Percentiles rank a stretch among this genome's conserved stretches.
These are phyloP conservation scores for Ophiostoma pallidulum DNA, from an alignment of 2,329 filamentous ascomycete species.

Conservation along the genomic window DNA sequence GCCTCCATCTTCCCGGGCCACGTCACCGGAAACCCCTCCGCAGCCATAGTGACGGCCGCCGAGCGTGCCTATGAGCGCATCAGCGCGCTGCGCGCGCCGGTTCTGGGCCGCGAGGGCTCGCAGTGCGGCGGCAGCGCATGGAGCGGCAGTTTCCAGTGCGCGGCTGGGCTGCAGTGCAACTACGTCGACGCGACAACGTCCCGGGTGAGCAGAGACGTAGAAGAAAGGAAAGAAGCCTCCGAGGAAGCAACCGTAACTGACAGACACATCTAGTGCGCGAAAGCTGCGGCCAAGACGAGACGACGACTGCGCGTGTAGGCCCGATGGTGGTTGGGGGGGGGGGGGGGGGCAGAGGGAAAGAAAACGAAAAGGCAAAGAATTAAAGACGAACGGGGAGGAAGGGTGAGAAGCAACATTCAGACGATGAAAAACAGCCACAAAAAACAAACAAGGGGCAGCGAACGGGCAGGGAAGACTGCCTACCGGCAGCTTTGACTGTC, in stretches of 20 bases:
- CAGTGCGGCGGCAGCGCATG: slow-evolving; percentile 13
- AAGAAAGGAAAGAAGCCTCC: too few relatives aligned
- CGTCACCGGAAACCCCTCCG: slow-evolving; percentile 48
- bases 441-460: too few relatives aligned
- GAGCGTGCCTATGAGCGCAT: slow-evolving; percentile 29
- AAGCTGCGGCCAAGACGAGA: background rate
- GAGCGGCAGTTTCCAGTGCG: slow-evolving; percentile 13
- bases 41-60: slow-evolving; percentile 48
- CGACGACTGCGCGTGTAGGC: slow-evolving; percentile 3
- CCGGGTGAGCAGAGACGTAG: too few relatives aligned
- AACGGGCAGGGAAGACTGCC: too few relatives aligned
- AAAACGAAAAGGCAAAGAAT: too few relatives aligned
- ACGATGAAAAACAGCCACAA: background rate
- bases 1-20: slow-evolving; percentile 49
- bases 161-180: slow-evolving; percentile 5
- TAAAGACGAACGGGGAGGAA: too few relatives aligned
- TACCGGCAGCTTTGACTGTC: too few relatives aligned
- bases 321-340: too few relatives aligned
- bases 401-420: too few relatives aligned
- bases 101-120: background rate
- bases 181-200: slow-evolving; percentile 8
- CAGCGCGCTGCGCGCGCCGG: slow-evolving; percentile 6
- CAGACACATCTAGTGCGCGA: slow-evolving; percentile 7
- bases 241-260: too few relatives aligned
- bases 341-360: too few relatives aligned